Evolutionary conservation across 768 basidiomycete genomes (phyloP).

Genomic region (Boletus vermiculosoides): DNA sequence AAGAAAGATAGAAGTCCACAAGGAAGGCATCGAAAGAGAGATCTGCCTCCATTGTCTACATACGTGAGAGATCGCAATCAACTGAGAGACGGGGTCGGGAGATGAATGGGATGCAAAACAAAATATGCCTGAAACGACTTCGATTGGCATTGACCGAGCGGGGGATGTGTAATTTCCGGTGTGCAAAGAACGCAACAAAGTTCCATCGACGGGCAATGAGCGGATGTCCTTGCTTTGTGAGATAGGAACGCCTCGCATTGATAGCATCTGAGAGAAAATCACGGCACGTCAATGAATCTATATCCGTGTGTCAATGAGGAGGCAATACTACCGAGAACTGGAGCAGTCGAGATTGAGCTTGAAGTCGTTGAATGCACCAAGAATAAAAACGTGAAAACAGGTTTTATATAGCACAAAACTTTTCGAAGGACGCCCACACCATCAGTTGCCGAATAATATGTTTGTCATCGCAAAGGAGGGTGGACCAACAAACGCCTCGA

Average conservation of each 20-base stretch:
- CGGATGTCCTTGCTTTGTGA: neutral
- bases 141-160: constrained; percentile 31
- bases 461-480: neutral
- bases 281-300: neutral
- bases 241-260: neutral
- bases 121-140: constrained; percentile 39
- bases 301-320: neutral
- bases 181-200: neutral
- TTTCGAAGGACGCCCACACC: constrained; percentile 5
- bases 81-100: constrained; percentile 27
- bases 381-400: neutral
- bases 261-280: constrained; percentile 15
- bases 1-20: constrained; percentile 55
- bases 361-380: neutral
- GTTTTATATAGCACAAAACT: constrained; percentile 1
- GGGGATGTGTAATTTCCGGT: neutral
- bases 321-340: neutral
- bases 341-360: neutral
- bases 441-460: neutral
- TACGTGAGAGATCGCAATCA: constrained; percentile 45
- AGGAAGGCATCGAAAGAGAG: constrained; percentile 40
- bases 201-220: neutral
- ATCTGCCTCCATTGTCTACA: constrained; percentile 51
- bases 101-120: constrained; percentile 27
- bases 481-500: constrained; percentile 16